Evolutionary conservation across 202 grass and related monocot species (phyloP).

Genomic region (Bolboschoenoplectus hybrid): DNA sequence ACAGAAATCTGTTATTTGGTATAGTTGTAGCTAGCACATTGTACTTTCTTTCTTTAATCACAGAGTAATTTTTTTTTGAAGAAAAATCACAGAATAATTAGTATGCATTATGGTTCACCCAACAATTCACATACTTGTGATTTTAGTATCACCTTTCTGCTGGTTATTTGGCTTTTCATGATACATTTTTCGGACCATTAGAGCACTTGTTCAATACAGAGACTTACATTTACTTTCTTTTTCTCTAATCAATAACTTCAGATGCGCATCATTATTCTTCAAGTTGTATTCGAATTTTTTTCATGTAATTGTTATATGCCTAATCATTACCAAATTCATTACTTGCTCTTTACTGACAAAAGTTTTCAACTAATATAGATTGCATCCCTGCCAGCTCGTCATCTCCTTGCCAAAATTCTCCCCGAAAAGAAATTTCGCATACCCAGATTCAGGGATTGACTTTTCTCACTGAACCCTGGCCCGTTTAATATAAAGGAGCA

Average conservation of each 20-base stretch:
- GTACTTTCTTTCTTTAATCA: not conserved
- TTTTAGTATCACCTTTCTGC: not conserved
- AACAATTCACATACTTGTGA: too few relatives aligned
- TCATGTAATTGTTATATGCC: not conserved
- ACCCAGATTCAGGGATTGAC: constrained; percentile 41
- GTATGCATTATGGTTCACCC: too few relatives aligned
- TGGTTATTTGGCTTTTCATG: not conserved
- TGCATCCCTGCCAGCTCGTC: constrained; percentile 47
- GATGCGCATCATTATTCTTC: not conserved
- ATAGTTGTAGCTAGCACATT: not conserved
- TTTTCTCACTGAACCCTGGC: constrained; percentile 74
- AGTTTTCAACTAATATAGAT: constrained; percentile 40
- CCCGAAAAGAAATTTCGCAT: constrained; percentile 47
- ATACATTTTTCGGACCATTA: not conserved
- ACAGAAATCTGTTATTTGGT: too few relatives aligned
- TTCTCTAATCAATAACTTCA: not conserved
- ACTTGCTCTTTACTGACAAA: constrained; percentile 16
- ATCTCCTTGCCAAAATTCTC: constrained; percentile 48
- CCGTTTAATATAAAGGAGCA: constrained; percentile 99
- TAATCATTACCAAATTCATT: not conserved
- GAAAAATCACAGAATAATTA: too few relatives aligned
- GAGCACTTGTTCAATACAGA: not conserved
- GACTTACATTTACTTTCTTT: not conserved
- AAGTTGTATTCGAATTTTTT: not conserved
- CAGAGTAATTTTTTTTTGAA: too few relatives aligned